A percentile compares a stretch with the other conserved stretches of the same genome.
Evolutionary conservation across 176 grass and related monocot species (phyloP).

Genomic region (Avena insularis): DNA sequence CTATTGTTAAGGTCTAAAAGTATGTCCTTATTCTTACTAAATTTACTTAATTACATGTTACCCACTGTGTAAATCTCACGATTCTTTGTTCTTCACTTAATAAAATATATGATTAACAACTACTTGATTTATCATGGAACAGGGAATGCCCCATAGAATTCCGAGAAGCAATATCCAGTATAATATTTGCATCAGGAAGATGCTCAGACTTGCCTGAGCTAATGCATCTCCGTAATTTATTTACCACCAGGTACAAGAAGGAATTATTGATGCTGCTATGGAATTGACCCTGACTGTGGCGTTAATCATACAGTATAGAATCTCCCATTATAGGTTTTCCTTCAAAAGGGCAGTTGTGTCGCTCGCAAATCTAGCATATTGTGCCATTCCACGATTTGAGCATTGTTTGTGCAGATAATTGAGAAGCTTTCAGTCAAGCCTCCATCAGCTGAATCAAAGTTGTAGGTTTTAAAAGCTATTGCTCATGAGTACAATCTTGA

Average conservation of each 20-base stretch:
- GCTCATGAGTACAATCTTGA: conserved; percentile 84
- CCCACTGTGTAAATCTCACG: not conserved
- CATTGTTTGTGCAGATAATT: conserved; percentile 75
- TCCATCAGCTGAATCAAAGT: conserved; percentile 79
- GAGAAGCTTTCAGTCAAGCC: conserved; percentile 95
- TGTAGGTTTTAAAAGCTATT: conserved; percentile 83
- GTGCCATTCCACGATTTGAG: not conserved
- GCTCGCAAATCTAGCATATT: conserved; percentile 19
- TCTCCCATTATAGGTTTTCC: conserved; percentile 4
- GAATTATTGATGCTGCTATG: conserved; percentile 82
- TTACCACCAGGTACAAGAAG: conserved; percentile 89
- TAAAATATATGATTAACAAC: conserved; percentile 20
- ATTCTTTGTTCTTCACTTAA: conserved; percentile 17
- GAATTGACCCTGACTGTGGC: conserved; percentile 84
- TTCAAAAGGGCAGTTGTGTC: not conserved
- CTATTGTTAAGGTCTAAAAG: conserved; percentile 88
- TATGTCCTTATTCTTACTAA: conserved; percentile 42
- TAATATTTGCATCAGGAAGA: conserved; percentile 98
- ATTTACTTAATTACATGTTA: not conserved
- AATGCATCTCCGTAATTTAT: conserved; percentile 81
- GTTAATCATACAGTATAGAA: conserved; percentile 84
- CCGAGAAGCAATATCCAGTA: conserved; percentile 80
- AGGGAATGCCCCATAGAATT: conserved; percentile 96
- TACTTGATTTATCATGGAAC: conserved; percentile 45
- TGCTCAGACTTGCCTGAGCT: conserved; percentile 98